These are phyloP conservation scores for Halophytophthora polymorphica DNA, from an alignment of 352 stramenopile species.

Conservation along the genomic window DNA sequence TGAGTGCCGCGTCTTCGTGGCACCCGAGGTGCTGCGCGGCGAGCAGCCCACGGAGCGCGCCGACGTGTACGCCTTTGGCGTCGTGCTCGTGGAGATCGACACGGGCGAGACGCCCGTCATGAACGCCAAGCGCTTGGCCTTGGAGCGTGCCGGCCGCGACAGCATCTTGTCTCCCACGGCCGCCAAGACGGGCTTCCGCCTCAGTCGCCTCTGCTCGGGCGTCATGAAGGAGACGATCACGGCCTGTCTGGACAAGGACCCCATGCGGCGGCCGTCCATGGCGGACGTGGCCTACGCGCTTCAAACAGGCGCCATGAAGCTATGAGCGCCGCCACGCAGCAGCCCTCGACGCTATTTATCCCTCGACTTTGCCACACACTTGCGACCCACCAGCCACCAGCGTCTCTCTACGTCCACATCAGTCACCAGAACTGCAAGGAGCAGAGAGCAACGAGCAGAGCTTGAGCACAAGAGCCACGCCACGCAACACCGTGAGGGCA, in stretches of 20 bases:
- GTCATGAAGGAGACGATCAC: slow-evolving; percentile 68
- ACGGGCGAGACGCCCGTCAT: slow-evolving; percentile 63
- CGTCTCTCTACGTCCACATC: no score
- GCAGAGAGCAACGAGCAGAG: no score
- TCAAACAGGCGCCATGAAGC: slow-evolving; percentile 50
- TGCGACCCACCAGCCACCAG: background rate
- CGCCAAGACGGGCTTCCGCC: slow-evolving; percentile 48
- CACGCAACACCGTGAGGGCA: no score
- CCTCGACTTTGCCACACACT: slow-evolving; percentile 1
- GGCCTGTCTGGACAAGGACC: slow-evolving; percentile 58
- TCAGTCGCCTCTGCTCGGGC: slow-evolving; percentile 51
- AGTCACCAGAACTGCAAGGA: no score
- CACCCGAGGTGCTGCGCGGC: slow-evolving; percentile 66
- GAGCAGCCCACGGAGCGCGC: slow-evolving; percentile 67
- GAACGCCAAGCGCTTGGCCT: slow-evolving; percentile 45
- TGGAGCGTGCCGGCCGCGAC: slow-evolving; percentile 26
- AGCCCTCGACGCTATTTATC: slow-evolving; percentile 15
- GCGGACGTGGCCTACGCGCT: slow-evolving; percentile 55
- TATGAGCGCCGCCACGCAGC: slow-evolving; percentile 21
- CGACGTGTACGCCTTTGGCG: slow-evolving; percentile 76
- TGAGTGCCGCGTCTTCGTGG: slow-evolving; percentile 63
- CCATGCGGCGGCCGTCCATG: slow-evolving; percentile 53
- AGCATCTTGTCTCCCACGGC: slow-evolving; percentile 34
- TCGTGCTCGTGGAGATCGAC: slow-evolving; percentile 77
- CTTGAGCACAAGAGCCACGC: no score